These are phyloP conservation scores for Daldinia vernicosa DNA, from an alignment of 495 filamentous ascomycete genomes.

Conservation along the genomic window DNA sequence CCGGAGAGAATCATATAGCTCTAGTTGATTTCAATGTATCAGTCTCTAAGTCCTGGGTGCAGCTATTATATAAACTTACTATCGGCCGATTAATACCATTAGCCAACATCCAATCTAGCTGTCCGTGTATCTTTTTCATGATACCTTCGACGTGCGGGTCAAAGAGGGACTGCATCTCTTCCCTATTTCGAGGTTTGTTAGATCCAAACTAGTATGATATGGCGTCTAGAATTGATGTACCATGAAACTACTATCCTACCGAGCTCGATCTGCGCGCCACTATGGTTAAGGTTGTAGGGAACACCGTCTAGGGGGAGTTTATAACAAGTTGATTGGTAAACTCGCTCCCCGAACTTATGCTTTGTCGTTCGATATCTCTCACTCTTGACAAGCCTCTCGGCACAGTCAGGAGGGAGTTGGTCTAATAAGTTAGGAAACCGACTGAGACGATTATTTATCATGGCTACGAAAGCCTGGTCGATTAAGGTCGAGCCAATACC, in stretches of 20 bases:
- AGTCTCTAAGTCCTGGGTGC: neutral
- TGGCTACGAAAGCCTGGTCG: constrained; percentile 46
- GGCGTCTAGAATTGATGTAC: constrained; percentile 13
- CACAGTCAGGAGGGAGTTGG: constrained; percentile 44
- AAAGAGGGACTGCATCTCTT: constrained; percentile 63
- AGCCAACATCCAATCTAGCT: constrained; percentile 60
- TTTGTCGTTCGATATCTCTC: constrained; percentile 49
- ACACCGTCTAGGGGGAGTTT: constrained; percentile 48
- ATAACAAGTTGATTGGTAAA: constrained; percentile 47
- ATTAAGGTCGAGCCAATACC: constrained; percentile 52
- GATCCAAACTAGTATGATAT: constrained; percentile 1
- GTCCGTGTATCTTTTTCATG: constrained; percentile 60
- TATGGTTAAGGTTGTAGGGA: constrained; percentile 50
- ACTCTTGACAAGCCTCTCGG: constrained; percentile 43
- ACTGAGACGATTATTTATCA: constrained; percentile 44
- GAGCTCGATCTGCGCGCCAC: constrained; percentile 49
- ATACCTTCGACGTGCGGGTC: constrained; percentile 65
- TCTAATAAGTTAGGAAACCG: constrained; percentile 36
- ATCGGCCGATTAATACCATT: constrained; percentile 59
- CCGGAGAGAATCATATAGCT: constrained; percentile 69
- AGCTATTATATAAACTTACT: constrained; percentile 42
- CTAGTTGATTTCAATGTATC: constrained; percentile 33
- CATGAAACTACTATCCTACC: constrained; percentile 49
- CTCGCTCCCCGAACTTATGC: constrained; percentile 53
- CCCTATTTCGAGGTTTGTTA: constrained; percentile 39